phyloP scores from a whole-genome alignment of 345 rosid genomes.

The Heritiera fomes region DNA sequence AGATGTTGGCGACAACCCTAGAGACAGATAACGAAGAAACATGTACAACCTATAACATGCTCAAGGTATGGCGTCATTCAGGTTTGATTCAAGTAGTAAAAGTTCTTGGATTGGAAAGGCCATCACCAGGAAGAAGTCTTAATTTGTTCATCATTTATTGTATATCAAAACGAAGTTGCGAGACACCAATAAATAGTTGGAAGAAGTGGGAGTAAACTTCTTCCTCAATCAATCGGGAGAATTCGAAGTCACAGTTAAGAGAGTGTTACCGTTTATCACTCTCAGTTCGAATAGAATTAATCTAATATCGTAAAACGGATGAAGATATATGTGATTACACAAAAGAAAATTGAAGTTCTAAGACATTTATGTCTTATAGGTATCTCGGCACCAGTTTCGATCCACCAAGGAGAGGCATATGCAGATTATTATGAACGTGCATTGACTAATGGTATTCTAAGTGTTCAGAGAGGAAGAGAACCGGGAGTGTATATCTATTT shows the following conservation, averaged over 20 bases:
- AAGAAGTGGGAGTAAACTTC: too few species aligned
- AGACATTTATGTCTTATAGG: slow-evolving; percentile 32
- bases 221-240: too few species aligned
- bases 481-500: slow-evolving; percentile 90
- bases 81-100: too few species aligned
- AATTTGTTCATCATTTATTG: background rate
- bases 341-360: too few species aligned
- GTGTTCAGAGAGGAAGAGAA: slow-evolving; percentile 82
- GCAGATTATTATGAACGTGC: slow-evolving; percentile 95
- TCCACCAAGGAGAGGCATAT: slow-evolving; percentile 82
- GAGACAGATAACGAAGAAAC: slow-evolving; percentile 75
- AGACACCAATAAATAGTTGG: background rate
- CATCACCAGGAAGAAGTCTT: background rate
- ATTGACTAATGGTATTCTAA: slow-evolving; percentile 75
- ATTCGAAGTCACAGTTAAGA: too few species aligned
- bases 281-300: too few species aligned
- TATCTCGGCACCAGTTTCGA: slow-evolving; percentile 74
- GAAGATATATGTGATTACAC: too few species aligned
- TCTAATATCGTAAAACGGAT: too few species aligned
- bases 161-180: background rate
- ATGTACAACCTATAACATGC: slow-evolving; percentile 92
- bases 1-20: slow-evolving; percentile 64
- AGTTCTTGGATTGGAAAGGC: background rate
- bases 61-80: slow-evolving; percentile 45
- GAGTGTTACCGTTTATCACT: too few species aligned